Conservation (phyloP, 768 basidiomycete species). For the Mycena kentingensis region DNA sequence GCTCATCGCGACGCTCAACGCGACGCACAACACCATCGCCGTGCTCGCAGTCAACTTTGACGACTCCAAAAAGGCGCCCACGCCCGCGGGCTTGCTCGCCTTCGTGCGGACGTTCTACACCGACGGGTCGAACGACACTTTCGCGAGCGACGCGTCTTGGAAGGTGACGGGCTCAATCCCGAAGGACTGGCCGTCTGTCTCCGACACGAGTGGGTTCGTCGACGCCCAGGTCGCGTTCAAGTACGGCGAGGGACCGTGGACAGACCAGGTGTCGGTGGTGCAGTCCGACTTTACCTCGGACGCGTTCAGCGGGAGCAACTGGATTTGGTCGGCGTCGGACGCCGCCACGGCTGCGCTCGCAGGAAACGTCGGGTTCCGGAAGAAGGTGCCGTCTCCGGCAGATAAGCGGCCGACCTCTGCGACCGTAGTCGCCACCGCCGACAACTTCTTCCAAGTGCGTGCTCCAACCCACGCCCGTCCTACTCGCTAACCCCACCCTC, state of each 20-base stretch:
- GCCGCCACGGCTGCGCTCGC: constrained; percentile 3
- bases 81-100: constrained; percentile 17
- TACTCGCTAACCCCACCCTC: too few relatives aligned
- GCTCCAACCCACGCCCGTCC: too few relatives aligned
- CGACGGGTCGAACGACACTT: constrained; percentile 8
- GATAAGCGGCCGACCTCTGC: constrained; percentile 8
- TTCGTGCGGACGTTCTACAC: constrained; percentile 7
- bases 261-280: neutral
- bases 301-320: constrained; percentile 8
- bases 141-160: constrained; percentile 14
- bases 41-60: constrained; percentile 4
- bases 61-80: neutral
- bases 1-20: constrained; percentile 9
- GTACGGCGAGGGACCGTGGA: constrained; percentile 17
- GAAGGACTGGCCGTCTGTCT: constrained; percentile 7
- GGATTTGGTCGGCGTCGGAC: constrained; percentile 13
- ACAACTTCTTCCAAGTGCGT: constrained; percentile 21
- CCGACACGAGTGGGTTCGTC: constrained; percentile 12
- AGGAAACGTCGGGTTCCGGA: constrained; percentile 18
- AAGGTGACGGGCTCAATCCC: constrained; percentile 9
- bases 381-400: neutral
- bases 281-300: neutral
- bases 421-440: constrained; percentile 4
- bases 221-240: constrained; percentile 2
- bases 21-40: constrained; percentile 12